Evolutionary conservation across 2,329 filamentous ascomycete genomes (phyloP).

Genomic region (Coniochaeta prunicola): DNA sequence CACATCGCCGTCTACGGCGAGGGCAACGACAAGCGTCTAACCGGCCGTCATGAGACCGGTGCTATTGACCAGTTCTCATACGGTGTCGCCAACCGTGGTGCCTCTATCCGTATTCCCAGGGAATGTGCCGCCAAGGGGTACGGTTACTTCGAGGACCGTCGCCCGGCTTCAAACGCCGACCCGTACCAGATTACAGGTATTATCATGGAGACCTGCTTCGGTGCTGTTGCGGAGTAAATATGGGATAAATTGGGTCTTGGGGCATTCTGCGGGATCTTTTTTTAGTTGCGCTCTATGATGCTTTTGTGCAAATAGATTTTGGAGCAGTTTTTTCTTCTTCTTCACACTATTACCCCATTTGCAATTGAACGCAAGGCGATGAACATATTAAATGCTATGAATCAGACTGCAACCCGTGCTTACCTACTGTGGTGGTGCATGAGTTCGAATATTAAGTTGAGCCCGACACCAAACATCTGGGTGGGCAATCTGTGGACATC

Average conservation of each 20-base stretch:
- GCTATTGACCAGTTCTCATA: slow-evolving; percentile 89
- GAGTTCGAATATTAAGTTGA: not conserved
- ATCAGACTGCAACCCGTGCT: not conserved
- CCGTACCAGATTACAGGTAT: slow-evolving; percentile 1
- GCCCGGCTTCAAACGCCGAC: slow-evolving; percentile 1
- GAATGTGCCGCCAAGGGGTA: slow-evolving; percentile 68
- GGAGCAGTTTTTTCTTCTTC: not conserved
- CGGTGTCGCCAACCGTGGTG: slow-evolving; percentile 92
- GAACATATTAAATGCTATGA: not conserved
- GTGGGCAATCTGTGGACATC: not conserved
- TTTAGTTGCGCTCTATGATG: not conserved
- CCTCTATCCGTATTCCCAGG: slow-evolving; percentile 85
- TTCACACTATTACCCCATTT: not conserved
- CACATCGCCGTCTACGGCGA: slow-evolving; percentile 90
- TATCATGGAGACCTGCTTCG: slow-evolving; percentile 7
- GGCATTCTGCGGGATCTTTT: not conserved
- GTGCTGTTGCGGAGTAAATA: slow-evolving; percentile 7
- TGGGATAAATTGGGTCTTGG: not conserved
- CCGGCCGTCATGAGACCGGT: slow-evolving; percentile 85
- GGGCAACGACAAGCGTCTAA: slow-evolving; percentile 79
- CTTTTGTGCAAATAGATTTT: not conserved
- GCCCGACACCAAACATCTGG: not conserved
- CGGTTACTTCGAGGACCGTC: slow-evolving; percentile 9
- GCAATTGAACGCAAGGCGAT: not conserved
- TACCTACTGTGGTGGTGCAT: no score